Conservation (phyloP, 208 protist genomes). For the Phytomonas francai region DNA sequence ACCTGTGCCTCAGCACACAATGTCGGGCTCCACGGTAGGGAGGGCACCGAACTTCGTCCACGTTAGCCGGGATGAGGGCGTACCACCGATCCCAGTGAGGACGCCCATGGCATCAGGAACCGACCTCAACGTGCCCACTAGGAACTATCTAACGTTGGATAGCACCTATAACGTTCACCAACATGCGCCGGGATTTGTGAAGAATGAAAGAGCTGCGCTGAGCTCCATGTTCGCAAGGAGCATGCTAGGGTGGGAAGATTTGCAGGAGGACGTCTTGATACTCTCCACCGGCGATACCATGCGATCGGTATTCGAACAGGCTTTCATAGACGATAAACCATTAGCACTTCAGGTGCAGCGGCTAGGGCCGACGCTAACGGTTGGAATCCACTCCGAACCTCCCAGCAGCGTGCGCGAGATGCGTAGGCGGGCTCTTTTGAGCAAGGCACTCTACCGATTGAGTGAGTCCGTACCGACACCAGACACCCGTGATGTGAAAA, state of each 20-base stretch:
- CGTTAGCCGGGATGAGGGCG: slow-evolving; percentile 54
- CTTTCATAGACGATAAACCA: slow-evolving; percentile 35
- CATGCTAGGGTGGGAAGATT: slow-evolving; percentile 47
- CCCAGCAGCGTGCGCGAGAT: slow-evolving; percentile 38
- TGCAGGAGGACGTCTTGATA: slow-evolving; percentile 39
- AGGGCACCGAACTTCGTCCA: slow-evolving; percentile 35
- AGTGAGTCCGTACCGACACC: slow-evolving; percentile 13
- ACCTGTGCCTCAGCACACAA: background rate
- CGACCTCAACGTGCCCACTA: slow-evolving; percentile 56
- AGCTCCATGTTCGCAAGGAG: slow-evolving; percentile 46
- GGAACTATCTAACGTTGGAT: slow-evolving; percentile 72
- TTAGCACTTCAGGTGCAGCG: slow-evolving; percentile 53
- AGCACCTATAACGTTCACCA: slow-evolving; percentile 63
- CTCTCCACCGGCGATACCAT: slow-evolving; percentile 69
- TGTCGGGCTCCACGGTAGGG: background rate
- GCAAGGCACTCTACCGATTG: slow-evolving; percentile 76
- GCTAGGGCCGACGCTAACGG: slow-evolving; percentile 59
- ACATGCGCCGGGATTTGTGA: slow-evolving; percentile 68
- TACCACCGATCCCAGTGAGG: slow-evolving; percentile 49
- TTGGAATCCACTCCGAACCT: slow-evolving; percentile 36
- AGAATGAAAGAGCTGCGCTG: slow-evolving; percentile 49
- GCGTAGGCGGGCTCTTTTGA: slow-evolving; percentile 51
- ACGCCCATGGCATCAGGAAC: slow-evolving; percentile 43
- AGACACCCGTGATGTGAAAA: background rate
- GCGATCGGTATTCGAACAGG: slow-evolving; percentile 54